Conservation (phyloP, 331 rosid genomes). For the Malus hybrid region DNA sequence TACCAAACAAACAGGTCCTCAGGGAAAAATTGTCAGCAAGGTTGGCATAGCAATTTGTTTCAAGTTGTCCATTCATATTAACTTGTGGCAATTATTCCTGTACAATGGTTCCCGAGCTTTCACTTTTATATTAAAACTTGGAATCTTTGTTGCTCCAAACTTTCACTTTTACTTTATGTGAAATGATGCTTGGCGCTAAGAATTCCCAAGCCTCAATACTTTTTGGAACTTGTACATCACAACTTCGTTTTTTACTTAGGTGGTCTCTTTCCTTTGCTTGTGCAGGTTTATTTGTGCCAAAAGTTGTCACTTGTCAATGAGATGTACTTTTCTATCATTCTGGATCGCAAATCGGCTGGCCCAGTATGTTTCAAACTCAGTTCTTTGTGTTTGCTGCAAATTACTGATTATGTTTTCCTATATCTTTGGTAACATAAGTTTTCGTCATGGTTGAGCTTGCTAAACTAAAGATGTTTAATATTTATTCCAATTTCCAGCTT, state of each 20-base stretch:
- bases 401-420: slow-evolving; percentile 1
- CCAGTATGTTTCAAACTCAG: slow-evolving; percentile 63
- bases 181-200: not conserved
- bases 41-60: slow-evolving; percentile 28
- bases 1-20: slow-evolving; percentile 94
- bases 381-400: slow-evolving; percentile 8
- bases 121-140: not conserved
- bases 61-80: not conserved
- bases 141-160: not conserved
- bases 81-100: not conserved
- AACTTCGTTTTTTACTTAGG: not conserved
- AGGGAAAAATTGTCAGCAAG: slow-evolving; percentile 95
- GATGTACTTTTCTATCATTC: slow-evolving; percentile 97
- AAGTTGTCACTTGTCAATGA: slow-evolving; percentile 87
- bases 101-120: not conserved
- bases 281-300: slow-evolving; percentile 83
- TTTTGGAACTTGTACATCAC: not conserved
- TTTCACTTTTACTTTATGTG: not conserved
- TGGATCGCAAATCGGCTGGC: slow-evolving; percentile 88
- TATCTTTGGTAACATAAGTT: not conserved
- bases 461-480: not conserved
- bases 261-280: slow-evolving; percentile 16
- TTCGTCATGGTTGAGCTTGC: not conserved
- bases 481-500: slow-evolving; percentile 40
- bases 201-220: not conserved